Evolutionary conservation across 2,329 filamentous ascomycete species (phyloP).

Genomic region (Exserohilum turcica): DNA sequence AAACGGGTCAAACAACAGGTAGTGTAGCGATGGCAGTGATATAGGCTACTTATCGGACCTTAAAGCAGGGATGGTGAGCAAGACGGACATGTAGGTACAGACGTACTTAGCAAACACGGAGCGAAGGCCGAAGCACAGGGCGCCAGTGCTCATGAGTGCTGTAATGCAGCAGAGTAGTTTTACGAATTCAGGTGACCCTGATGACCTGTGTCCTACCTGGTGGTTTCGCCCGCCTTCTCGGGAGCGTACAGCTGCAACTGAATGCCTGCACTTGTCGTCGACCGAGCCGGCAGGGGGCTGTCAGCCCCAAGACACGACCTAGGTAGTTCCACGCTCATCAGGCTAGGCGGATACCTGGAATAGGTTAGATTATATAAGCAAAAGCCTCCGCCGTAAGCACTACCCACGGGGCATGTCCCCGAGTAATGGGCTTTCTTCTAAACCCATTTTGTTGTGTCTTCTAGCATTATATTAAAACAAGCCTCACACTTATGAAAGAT

Average conservation of each 20-base stretch:
- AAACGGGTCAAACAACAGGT: neutral
- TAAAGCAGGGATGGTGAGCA: neutral
- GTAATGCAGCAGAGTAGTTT: neutral
- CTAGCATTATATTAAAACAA: neutral
- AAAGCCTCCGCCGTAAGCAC: neutral
- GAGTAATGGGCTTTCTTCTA: neutral
- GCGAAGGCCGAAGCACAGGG: neutral
- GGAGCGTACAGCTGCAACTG: neutral
- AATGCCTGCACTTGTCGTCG: neutral
- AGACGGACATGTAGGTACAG: neutral
- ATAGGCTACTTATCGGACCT: neutral
- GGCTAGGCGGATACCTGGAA: neutral
- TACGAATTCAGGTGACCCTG: neutral
- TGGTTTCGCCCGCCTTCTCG: neutral
- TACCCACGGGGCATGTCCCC: neutral
- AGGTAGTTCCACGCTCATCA: neutral
- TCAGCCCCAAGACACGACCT: neutral
- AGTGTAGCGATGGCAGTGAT: neutral
- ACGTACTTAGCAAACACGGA: neutral
- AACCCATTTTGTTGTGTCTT: neutral
- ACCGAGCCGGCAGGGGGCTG: neutral
- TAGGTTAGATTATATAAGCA: slow-evolving; percentile 5
- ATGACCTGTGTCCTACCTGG: neutral
- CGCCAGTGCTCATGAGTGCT: neutral
- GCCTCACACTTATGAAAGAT: neutral